These are phyloP conservation scores for Neonectria neomacrospora DNA, from an alignment of 2,329 filamentous ascomycete genomes.

Conservation along the genomic window DNA sequence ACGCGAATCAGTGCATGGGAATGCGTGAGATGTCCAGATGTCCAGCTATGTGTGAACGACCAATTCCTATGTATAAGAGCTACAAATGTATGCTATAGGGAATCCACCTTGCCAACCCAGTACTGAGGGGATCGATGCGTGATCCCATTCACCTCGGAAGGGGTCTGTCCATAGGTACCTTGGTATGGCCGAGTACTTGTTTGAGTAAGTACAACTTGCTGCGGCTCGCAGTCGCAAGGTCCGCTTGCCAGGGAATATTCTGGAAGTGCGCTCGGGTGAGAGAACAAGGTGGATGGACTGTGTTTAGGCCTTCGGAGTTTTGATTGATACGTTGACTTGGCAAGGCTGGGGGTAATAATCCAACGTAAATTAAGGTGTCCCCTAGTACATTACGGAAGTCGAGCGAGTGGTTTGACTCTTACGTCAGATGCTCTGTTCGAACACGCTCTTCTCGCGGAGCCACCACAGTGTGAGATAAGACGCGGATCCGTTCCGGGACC, in stretches of 20 bases:
- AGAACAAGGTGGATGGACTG: not conserved
- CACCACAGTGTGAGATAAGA: constrained; percentile 18
- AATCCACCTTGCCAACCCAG: not conserved
- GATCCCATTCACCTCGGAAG: constrained; percentile 8
- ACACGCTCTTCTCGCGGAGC: constrained; percentile 28
- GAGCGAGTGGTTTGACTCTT: constrained; percentile 29
- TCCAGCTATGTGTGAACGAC: constrained; percentile 41
- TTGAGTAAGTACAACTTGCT: not conserved
- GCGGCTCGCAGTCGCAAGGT: not conserved
- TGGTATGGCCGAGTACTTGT: not conserved
- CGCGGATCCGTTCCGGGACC: constrained; percentile 22
- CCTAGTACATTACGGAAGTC: constrained; percentile 17
- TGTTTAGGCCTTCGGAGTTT: not conserved
- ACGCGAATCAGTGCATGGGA: constrained; percentile 48
- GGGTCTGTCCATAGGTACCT: constrained; percentile 9
- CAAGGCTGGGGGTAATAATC: constrained; percentile 17
- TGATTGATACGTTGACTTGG: not conserved
- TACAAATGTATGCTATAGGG: constrained; percentile 11
- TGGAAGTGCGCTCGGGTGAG: constrained; percentile 4
- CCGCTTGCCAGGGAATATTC: constrained; percentile 13
- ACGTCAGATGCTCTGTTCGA: constrained; percentile 35
- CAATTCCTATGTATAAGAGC: constrained; percentile 19
- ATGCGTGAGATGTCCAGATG: constrained; percentile 44
- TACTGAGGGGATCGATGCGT: constrained; percentile 5
- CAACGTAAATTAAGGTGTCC: constrained; percentile 13